These are phyloP conservation scores for Rutidosis leptorrhynchoides DNA, from an alignment of 129 eudicot genomes.

Conservation along the genomic window DNA sequence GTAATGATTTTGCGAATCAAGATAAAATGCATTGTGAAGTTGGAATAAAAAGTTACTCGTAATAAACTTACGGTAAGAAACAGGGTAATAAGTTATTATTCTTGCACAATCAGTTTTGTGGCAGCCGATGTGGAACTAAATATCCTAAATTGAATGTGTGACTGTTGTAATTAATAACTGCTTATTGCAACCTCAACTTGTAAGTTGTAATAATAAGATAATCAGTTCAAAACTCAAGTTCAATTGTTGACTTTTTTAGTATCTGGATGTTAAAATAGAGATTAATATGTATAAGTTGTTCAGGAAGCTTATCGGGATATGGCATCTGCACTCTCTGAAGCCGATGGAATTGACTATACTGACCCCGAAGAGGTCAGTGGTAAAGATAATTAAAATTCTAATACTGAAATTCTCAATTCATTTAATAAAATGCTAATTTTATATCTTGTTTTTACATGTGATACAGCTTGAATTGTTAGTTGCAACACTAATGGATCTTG, in stretches of 20 bases:
- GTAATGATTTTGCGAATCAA: not conserved
- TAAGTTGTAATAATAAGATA: not conserved
- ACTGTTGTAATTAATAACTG: not conserved
- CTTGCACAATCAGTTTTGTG: conserved; percentile 1
- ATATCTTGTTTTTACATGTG: conserved; percentile 20
- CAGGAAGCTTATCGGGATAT: conserved; percentile 94
- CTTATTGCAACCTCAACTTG: not conserved
- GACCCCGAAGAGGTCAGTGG: conserved; percentile 87
- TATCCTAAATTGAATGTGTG: not conserved
- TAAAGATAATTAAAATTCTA: not conserved
- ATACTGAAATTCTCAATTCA: not conserved
- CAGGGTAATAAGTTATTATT: not conserved
- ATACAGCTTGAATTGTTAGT: conserved; percentile 89
- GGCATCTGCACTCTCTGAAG: conserved; percentile 90
- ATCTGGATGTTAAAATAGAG: conserved; percentile 12
- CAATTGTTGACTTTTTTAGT: not conserved
- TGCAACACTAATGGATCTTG: conserved; percentile 91
- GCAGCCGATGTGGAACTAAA: not conserved
- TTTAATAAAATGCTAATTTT: conserved; percentile 7
- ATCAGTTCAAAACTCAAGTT: not conserved
- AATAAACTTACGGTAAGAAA: too few species aligned
- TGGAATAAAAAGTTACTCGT: not conserved
- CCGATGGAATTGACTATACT: conserved; percentile 91
- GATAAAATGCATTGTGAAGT: not conserved
- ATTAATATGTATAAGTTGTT: conserved; percentile 9